These are phyloP conservation scores for Lactifluus echinatus DNA, from an alignment of 768 basidiomycete species.

Conservation along the genomic window DNA sequence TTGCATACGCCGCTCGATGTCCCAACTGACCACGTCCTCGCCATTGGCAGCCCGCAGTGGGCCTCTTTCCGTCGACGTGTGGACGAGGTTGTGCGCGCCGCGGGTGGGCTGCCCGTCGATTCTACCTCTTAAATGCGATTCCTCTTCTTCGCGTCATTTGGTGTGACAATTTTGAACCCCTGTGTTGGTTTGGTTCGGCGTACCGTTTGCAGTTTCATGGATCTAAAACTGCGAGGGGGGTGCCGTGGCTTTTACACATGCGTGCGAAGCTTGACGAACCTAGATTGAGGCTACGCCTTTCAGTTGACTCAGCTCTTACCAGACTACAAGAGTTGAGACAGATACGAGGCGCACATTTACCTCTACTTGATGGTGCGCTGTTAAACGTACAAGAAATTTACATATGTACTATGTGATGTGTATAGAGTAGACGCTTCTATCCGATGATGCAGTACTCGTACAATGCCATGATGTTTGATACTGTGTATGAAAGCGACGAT, in stretches of 20 bases:
- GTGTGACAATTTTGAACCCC: not conserved
- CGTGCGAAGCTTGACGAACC: slow-evolving; percentile 33
- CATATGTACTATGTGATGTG: not conserved
- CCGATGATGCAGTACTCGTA: not conserved
- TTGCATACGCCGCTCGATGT: slow-evolving; percentile 37
- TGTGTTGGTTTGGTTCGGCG: slow-evolving; percentile 6
- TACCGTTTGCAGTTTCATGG: slow-evolving; percentile 6
- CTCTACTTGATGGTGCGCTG: not conserved
- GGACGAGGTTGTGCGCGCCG: slow-evolving; percentile 62
- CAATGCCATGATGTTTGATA: slow-evolving; percentile 10
- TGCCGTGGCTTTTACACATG: slow-evolving; percentile 5
- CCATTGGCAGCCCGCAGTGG: slow-evolving; percentile 58
- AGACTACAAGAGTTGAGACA: slow-evolving; percentile 73
- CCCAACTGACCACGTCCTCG: slow-evolving; percentile 34
- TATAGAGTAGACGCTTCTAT: not conserved
- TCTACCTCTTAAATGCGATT: not conserved
- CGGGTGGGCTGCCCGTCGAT: slow-evolving; percentile 32
- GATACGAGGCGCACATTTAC: slow-evolving; percentile 70
- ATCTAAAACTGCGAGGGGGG: slow-evolving; percentile 6
- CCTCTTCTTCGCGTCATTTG: slow-evolving; percentile 17
- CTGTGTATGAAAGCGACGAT: not conserved
- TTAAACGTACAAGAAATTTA: not conserved
- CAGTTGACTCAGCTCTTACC: slow-evolving; percentile 72
- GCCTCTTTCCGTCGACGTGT: slow-evolving; percentile 59
- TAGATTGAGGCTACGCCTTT: slow-evolving; percentile 49